Conservation (phyloP, 2,329 filamentous ascomycete species). For the Stagonosporopsis vannaccii region DNA sequence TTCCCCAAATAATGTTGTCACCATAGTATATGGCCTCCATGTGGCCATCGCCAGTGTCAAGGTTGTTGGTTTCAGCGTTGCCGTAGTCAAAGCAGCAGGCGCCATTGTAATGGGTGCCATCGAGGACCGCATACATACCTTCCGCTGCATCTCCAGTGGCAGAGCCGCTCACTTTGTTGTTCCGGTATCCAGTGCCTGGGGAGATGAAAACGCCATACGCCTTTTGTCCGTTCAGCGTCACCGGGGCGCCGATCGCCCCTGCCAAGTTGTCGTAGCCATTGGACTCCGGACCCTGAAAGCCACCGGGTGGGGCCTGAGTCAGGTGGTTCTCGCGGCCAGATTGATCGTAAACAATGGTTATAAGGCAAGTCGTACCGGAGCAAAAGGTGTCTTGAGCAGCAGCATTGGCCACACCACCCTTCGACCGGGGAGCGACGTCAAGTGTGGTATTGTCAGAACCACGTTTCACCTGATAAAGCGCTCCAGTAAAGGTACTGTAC, state of each 20-base stretch:
- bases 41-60: slow-evolving; percentile 65
- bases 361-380: slow-evolving; percentile 66
- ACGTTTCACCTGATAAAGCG: slow-evolving; percentile 68
- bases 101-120: slow-evolving; percentile 66
- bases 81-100: slow-evolving; percentile 61
- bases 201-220: slow-evolving; percentile 70
- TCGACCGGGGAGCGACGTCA: slow-evolving; percentile 60
- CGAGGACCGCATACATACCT: slow-evolving; percentile 68
- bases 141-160: slow-evolving; percentile 64
- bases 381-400: slow-evolving; percentile 69
- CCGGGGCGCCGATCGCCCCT: slow-evolving; percentile 66
- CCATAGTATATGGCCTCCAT: slow-evolving; percentile 76
- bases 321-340: slow-evolving; percentile 69
- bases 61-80: slow-evolving; percentile 52
- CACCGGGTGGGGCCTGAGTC: slow-evolving; percentile 66
- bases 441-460: slow-evolving; percentile 60
- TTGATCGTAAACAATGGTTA: slow-evolving; percentile 71
- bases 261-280: slow-evolving; percentile 68
- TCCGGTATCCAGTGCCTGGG: slow-evolving; percentile 69
- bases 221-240: slow-evolving; percentile 66
- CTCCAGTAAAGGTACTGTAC: slow-evolving; percentile 61
- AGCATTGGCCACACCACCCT: slow-evolving; percentile 69
- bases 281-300: slow-evolving; percentile 62
- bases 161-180: slow-evolving; percentile 60
- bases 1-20: slow-evolving; percentile 61